These are phyloP conservation scores for Juncus effusus DNA, from an alignment of 176 grass and related monocot genomes.

Conservation along the genomic window DNA sequence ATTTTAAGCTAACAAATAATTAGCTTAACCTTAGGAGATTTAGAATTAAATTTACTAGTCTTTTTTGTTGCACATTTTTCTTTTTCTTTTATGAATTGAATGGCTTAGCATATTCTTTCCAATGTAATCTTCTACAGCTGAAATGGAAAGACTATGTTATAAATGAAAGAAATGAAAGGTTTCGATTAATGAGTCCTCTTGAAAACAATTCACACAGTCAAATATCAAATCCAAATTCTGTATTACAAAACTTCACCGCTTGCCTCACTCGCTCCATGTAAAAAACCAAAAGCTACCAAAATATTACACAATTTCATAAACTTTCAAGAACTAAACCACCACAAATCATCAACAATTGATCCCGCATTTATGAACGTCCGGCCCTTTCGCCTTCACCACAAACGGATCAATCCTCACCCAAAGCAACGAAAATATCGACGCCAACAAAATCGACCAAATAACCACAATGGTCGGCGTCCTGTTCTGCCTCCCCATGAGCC, in stretches of 20 bases:
- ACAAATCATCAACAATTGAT: slow-evolving; percentile 65
- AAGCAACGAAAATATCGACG: slow-evolving; percentile 94
- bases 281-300: slow-evolving; percentile 32
- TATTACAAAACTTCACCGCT: slow-evolving; percentile 59
- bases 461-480: slow-evolving; percentile 88
- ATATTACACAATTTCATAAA: too few species aligned
- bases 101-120: slow-evolving; percentile 49
- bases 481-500: slow-evolving; percentile 90
- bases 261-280: slow-evolving; percentile 33
- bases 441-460: slow-evolving; percentile 87
- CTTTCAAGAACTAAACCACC: not conserved
- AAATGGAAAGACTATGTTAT: slow-evolving; percentile 24
- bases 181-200: not conserved
- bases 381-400: slow-evolving; percentile 67
- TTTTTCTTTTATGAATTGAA: slow-evolving; percentile 30
- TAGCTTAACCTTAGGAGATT: slow-evolving; percentile 14
- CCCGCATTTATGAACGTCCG: slow-evolving; percentile 77
- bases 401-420: slow-evolving; percentile 96
- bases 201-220: slow-evolving; percentile 42
- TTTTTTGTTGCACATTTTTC: not conserved
- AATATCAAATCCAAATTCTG: slow-evolving; percentile 17
- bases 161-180: slow-evolving; percentile 12
- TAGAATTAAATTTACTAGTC: slow-evolving; percentile 18
- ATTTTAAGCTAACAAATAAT: slow-evolving; percentile 25
- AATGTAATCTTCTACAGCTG: slow-evolving; percentile 54